Conservation (phyloP, 2,329 filamentous ascomycete genomes). For the Venturiaceae sp. region DNA sequence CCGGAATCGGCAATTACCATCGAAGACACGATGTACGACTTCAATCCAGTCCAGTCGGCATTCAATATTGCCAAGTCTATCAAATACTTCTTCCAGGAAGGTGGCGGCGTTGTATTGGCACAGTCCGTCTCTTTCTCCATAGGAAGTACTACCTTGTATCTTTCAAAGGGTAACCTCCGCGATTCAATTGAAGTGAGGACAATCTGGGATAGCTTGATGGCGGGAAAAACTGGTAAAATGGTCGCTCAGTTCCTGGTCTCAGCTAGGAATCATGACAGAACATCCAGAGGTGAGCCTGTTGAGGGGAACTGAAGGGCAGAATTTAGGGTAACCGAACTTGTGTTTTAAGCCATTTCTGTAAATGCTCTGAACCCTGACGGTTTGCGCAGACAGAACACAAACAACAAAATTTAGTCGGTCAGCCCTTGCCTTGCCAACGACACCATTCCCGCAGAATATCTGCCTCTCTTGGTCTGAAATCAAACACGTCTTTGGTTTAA, state of each 20-base stretch:
- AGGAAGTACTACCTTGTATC: neutral
- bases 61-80: slow-evolving; percentile 2
- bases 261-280: neutral
- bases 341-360: too few species aligned
- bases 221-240: neutral
- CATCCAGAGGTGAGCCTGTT: neutral
- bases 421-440: too few species aligned
- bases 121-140: slow-evolving; percentile 1
- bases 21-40: neutral
- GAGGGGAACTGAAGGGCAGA: too few species aligned
- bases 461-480: too few species aligned
- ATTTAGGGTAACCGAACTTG: too few species aligned
- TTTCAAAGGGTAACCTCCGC: neutral
- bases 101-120: neutral
- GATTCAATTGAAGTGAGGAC: neutral
- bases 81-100: slow-evolving; percentile 2
- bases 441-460: too few species aligned
- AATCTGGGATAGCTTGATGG: neutral
- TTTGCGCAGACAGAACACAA: too few species aligned
- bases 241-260: neutral
- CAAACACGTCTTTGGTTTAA: too few species aligned
- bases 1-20: neutral
- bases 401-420: too few species aligned
- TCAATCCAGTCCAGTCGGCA: neutral
- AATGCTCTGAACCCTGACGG: too few species aligned